Base-by-base conservation (phyloP, 495 filamentous ascomycete genomes). In the Penicillium daleae region DNA sequence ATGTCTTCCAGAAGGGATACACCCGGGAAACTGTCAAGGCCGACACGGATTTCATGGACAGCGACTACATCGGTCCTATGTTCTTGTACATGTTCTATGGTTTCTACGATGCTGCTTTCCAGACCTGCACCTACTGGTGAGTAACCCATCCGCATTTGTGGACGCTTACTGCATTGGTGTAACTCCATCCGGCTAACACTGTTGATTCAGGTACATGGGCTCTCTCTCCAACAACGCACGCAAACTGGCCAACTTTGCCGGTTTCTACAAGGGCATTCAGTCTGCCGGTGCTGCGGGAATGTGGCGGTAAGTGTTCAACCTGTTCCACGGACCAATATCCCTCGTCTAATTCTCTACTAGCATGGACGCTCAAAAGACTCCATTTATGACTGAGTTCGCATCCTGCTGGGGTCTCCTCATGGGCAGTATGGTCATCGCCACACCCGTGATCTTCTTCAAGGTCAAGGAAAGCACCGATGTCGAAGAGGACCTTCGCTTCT, bases 211-310 rank as follows among this genome's bases (percentile, higher is more conserved):
- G 90, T 91, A 90, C 77, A 97, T 98, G 90, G 94, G 94, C 35
- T 88, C 92, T 19, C 82, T 97, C 32, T 91, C 88, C 68, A 97
- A 98, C 82, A 96, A 95, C 50, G 86, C 89, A 63, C 90, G 93
- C 70, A 96, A 93, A 70, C 83, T 94, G 22, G 94, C 94, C 77
- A 96, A 97, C 80, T 90, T 95, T 68, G 87, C 92, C 33, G 94
- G 94, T 57, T 97, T 94, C 82, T 97, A 97, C 84, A 97, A 97
- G 71, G 92, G 91, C n/a, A 90, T 98, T 67, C 94, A 97, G 76
- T 95, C 91, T 31, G 92, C 92, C n/a, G 94, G 92, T 62, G 87
- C 88, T 7, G 93, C 92, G n/a, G 85, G 94, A 51, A 91, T 90
- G 70, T 97, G 90, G 91, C 83, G 88, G 78, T 80, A 75, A 69